Percentiles rank a stretch among this genome's conserved stretches.
These are phyloP conservation scores for Coniochaeta sp. DNA, from an alignment of 2,329 filamentous ascomycete genomes.

Conservation along the genomic window DNA sequence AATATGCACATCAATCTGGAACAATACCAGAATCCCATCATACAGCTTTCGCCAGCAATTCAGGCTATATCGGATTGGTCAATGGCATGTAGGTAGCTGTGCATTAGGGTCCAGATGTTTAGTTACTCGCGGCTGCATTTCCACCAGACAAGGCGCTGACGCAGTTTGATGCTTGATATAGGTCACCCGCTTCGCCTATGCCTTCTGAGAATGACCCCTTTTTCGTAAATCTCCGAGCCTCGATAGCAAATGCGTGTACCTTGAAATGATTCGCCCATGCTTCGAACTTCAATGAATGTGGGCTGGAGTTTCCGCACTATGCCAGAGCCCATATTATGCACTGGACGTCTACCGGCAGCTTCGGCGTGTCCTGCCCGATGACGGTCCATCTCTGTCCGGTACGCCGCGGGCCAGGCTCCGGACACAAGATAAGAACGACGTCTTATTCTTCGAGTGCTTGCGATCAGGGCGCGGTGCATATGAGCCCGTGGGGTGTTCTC, in stretches of 20 bases:
- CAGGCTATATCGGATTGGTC: not conserved
- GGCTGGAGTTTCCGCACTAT: not conserved
- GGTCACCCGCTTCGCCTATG: not conserved
- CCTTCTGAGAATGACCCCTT: not conserved
- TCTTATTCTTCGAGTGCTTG: not conserved
- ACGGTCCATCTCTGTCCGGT: not conserved
- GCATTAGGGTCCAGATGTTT: not conserved
- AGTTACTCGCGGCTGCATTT: not conserved
- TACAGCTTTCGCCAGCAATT: not conserved
- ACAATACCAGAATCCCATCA: not conserved
- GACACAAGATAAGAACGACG: not conserved
- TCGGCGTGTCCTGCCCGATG: not conserved
- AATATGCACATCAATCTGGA: not conserved
- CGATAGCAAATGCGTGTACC: not conserved
- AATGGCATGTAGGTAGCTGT: not conserved
- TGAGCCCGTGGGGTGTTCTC: not conserved
- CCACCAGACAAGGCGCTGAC: not conserved
- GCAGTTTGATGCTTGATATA: not conserved
- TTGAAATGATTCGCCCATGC: not conserved
- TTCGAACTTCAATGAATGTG: not conserved
- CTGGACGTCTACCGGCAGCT: not conserved
- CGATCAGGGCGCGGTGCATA: not conserved
- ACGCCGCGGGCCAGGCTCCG: not conserved
- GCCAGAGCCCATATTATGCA: not conserved
- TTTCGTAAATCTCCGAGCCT: not conserved